Conservation (phyloP, 1,139 yeast genomes). For the Entelexis sorbosivorans region DNA sequence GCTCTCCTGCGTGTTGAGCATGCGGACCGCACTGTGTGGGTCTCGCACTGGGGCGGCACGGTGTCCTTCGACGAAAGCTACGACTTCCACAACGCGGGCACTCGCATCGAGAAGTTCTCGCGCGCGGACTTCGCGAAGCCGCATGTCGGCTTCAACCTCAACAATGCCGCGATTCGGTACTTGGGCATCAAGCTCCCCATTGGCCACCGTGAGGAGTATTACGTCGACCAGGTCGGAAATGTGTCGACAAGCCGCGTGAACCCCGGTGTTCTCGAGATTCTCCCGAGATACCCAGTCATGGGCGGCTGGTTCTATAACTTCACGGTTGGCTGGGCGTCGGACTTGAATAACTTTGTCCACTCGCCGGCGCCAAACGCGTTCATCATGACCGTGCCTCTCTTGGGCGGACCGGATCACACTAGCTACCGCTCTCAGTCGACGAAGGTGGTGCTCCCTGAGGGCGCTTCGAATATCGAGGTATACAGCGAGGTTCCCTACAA, state of each 20-base stretch:
- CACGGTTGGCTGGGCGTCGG: slow-evolving; percentile 82
- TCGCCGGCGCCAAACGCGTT: slow-evolving; percentile 38
- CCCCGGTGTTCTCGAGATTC: slow-evolving; percentile 38
- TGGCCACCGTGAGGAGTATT: slow-evolving; percentile 54
- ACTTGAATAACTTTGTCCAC: slow-evolving; percentile 44
- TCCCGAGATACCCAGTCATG: slow-evolving; percentile 84
- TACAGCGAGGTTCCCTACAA: slow-evolving; percentile 34
- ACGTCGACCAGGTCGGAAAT: slow-evolving; percentile 82
- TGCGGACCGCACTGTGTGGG: slow-evolving; percentile 70
- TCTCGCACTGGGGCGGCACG: slow-evolving; percentile 60
- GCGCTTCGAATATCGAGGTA: slow-evolving; percentile 53
- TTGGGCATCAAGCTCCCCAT: slow-evolving; percentile 45
- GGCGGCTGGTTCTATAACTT: slow-evolving; percentile 97
- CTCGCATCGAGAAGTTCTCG: slow-evolving; percentile 52
- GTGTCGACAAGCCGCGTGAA: slow-evolving; percentile 64
- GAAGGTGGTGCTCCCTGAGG: slow-evolving; percentile 75
- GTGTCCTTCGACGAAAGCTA: slow-evolving; percentile 72
- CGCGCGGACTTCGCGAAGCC: slow-evolving; percentile 63
- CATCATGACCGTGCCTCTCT: slow-evolving; percentile 55
- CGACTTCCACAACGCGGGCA: slow-evolving; percentile 68
- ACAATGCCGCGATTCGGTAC: slow-evolving; percentile 32
- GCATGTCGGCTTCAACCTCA: slow-evolving; percentile 30
- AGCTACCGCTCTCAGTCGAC: slow-evolving; percentile 51
- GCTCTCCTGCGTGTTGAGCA: slow-evolving; percentile 55
- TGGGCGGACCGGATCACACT: slow-evolving; percentile 61